Evolutionary conservation across 495 filamentous ascomycete genomes (phyloP).

Genomic region (Elasticomyces elasticus): DNA sequence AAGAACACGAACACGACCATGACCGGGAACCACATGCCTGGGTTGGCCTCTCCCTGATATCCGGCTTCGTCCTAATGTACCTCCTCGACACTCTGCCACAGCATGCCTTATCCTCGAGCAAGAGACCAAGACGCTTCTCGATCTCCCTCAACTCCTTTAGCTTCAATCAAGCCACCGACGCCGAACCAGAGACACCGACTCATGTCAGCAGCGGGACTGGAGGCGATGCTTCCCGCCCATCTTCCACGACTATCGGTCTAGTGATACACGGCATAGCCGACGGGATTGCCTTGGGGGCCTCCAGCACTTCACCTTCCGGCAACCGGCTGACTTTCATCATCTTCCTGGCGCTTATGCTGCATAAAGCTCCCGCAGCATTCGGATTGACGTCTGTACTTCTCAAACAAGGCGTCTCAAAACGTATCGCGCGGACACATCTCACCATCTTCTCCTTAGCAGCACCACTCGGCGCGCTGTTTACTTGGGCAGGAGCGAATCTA

Average conservation of each 20-base stretch:
- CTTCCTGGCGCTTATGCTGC: conserved; percentile 92
- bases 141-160: conserved; percentile 75
- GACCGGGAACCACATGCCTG: conserved; percentile 53
- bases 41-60: conserved; percentile 76
- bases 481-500: conserved; percentile 67
- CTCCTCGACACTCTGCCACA: conserved; percentile 82
- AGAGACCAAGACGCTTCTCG: conserved; percentile 48
- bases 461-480: conserved; percentile 72
- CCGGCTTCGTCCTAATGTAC: conserved; percentile 95
- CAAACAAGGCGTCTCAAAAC: conserved; percentile 78
- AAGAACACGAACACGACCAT: conserved; percentile 11
- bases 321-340: conserved; percentile 75
- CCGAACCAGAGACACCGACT: conserved; percentile 38
- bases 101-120: conserved; percentile 49
- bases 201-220: conserved; percentile 22
- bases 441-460: conserved; percentile 87
- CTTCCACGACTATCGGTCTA: conserved; percentile 74
- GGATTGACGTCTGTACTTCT: conserved; percentile 81
- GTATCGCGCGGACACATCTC: conserved; percentile 73
- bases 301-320: conserved; percentile 62
- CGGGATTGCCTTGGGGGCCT: conserved; percentile 89
- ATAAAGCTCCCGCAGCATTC: conserved; percentile 94
- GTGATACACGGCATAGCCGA: conserved; percentile 98
- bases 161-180: conserved; percentile 33
- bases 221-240: conserved; percentile 29